Base-by-base conservation (phyloP, 2,329 filamentous ascomycete genomes). In the Fusarium mundagurra region DNA sequence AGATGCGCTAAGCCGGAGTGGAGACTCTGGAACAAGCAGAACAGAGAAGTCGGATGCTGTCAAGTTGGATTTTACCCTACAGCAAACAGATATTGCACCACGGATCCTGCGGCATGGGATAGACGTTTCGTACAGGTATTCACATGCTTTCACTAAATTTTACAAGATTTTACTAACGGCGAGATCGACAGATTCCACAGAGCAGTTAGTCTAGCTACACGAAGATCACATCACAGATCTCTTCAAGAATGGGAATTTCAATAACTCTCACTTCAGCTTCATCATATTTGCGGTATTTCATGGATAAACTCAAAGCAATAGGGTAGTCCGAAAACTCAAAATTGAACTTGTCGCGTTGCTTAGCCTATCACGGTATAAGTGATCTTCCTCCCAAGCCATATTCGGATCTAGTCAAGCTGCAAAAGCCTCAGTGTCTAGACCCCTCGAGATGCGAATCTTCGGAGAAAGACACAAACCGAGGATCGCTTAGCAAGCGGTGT, bases 11-110 rank as follows among this genome's bases (percentile, higher is more conserved):
- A 66, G 5, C 33, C 61, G 0, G 51, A 47, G 17, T 73, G 73
- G 72, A 57, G 8, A 31, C 65, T 74, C 38, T 75, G 65, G 69
- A 61, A 64, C 5, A 57, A 48, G 12, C 18, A 74, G 6, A 59
- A 61, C 22, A 54, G 69, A 34, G 27, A 74, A 27, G 17, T 68
- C 16, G 69, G 60, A 20, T 75, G 72, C 20, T 75, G 69, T 29
- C 43, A 61, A 44, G 36, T 54, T 31, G 72, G 69, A 2, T 73
- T 61, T 22, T 62, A 65, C 41, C 72, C 72, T 36, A 59, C 57
- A 24, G 22, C 36, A 31, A 33, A 24, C 5, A 58, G 64, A 13
- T 72, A 63, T 60, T 72, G 65, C 45, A 58, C 57, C 4, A 61
- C 57, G 18, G 47, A 59, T 27, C 17, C 11, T 33, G 22, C 22